A percentile compares a stretch with the other conserved stretches of the same genome.
Evolutionary conservation across 2,329 filamentous ascomycete genomes (phyloP).

Genomic region (Fusarium nanum): DNA sequence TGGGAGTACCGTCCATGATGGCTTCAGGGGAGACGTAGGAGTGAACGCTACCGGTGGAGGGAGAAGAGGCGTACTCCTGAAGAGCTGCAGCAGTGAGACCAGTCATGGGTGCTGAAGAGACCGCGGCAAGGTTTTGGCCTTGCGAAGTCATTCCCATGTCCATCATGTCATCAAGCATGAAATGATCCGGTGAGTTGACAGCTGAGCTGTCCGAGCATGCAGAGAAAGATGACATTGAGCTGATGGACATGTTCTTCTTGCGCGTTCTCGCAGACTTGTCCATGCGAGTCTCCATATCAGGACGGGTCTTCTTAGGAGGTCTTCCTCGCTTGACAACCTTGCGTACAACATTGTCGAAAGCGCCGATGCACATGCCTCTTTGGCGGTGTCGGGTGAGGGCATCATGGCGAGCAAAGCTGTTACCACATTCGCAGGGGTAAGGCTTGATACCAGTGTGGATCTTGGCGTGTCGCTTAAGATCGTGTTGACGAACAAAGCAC

Average conservation of each 20-base stretch:
- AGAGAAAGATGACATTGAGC: constrained; percentile 65
- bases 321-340: constrained; percentile 72
- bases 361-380: constrained; percentile 95
- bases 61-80: constrained; percentile 53
- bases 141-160: constrained; percentile 54
- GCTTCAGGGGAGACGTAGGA: constrained; percentile 62
- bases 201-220: constrained; percentile 68
- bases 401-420: constrained; percentile 94
- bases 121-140: constrained; percentile 48
- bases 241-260: constrained; percentile 65
- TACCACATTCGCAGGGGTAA: constrained; percentile 93
- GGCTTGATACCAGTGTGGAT: constrained; percentile 97
- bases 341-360: constrained; percentile 80
- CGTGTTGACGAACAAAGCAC: constrained; percentile 96
- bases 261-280: constrained; percentile 68
- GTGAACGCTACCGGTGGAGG: constrained; percentile 53
- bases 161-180: constrained; percentile 62
- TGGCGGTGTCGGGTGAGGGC: constrained; percentile 94
- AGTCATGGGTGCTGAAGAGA: constrained; percentile 61
- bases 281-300: constrained; percentile 66
- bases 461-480: constrained; percentile 96
- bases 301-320: constrained; percentile 68
- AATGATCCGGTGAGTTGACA: constrained; percentile 64
- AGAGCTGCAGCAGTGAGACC: constrained; percentile 49
- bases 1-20: constrained; percentile 53